A percentile compares a stretch with the other conserved stretches of the same genome.
Evolutionary conservation across 2,329 filamentous ascomycete species (phyloP).

Genomic region (Fusarium secorum): DNA sequence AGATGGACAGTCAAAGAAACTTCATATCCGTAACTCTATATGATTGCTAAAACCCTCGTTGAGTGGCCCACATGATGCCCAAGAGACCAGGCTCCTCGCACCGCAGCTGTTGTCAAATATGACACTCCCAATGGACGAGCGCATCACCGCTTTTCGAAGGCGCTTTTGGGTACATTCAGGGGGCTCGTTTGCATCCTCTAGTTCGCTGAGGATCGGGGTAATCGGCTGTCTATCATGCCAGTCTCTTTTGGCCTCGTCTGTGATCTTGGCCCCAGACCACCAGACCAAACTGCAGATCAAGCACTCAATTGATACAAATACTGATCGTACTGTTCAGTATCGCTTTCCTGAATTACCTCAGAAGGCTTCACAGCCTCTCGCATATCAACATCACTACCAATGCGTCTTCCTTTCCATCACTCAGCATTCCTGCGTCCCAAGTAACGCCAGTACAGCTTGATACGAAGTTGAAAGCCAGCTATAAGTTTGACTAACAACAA

Average conservation of each 20-base stretch:
- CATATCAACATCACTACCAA: no score
- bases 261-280: rapidly evolving
- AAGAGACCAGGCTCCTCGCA: background rate
- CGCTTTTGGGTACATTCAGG: rapidly evolving
- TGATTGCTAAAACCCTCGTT: background rate
- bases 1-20: rapidly evolving
- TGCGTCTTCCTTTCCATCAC: background rate
- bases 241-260: no score
- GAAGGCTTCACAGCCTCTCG: rapidly evolving
- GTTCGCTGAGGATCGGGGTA: rapidly evolving
- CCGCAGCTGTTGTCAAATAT: background rate
- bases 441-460: background rate
- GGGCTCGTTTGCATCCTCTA: rapidly evolving
- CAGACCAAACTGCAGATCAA: background rate
- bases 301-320: no score
- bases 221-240: background rate
- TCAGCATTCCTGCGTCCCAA: no score
- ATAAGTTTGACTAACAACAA: rapidly evolving
- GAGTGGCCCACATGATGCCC: rapidly evolving
- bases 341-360: no score
- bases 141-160: background rate
- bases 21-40: rapidly evolving
- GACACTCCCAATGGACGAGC: no score
- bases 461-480: background rate
- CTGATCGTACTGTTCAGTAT: no score